Conservation (phyloP, 2,329 filamentous ascomycete genomes). For the Colletotrichum sp. region DNA sequence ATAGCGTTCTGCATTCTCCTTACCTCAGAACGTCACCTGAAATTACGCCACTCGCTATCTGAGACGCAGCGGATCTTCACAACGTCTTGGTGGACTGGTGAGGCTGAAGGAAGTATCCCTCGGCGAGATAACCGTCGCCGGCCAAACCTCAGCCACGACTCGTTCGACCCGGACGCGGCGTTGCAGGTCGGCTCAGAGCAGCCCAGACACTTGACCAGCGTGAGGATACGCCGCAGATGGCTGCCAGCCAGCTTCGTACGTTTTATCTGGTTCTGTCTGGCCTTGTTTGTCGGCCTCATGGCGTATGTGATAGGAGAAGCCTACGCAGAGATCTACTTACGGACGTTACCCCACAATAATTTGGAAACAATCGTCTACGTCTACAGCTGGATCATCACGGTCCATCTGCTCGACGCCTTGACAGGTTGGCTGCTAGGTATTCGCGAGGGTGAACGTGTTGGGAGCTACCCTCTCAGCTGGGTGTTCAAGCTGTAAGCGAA, state of each 20-base stretch:
- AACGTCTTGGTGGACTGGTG: conserved; percentile 69
- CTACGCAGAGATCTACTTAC: conserved; percentile 72
- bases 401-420: conserved; percentile 67
- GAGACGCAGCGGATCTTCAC: conserved; percentile 73
- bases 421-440: conserved; percentile 72
- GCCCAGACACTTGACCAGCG: conserved; percentile 26
- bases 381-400: conserved; percentile 72
- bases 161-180: conserved; percentile 41
- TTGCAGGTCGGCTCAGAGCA: conserved; percentile 20
- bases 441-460: conserved; percentile 69
- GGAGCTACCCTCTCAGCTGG: conserved; percentile 74
- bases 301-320: conserved; percentile 73
- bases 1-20: conserved; percentile 69
- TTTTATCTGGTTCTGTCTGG: conserved; percentile 73
- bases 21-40: conserved; percentile 67
- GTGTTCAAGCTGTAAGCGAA: conserved; percentile 69
- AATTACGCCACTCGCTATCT: conserved; percentile 64
- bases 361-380: conserved; percentile 73
- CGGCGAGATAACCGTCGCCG: conserved; percentile 46
- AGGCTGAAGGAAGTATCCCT: conserved; percentile 50
- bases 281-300: conserved; percentile 65
- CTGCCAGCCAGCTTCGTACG: conserved; percentile 70
- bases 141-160: conserved; percentile 38
- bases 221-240: conserved; percentile 58
- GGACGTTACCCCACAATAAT: conserved; percentile 69